These are phyloP conservation scores for Malus hybrid DNA, from an alignment of 331 rosid species.

Conservation along the genomic window DNA sequence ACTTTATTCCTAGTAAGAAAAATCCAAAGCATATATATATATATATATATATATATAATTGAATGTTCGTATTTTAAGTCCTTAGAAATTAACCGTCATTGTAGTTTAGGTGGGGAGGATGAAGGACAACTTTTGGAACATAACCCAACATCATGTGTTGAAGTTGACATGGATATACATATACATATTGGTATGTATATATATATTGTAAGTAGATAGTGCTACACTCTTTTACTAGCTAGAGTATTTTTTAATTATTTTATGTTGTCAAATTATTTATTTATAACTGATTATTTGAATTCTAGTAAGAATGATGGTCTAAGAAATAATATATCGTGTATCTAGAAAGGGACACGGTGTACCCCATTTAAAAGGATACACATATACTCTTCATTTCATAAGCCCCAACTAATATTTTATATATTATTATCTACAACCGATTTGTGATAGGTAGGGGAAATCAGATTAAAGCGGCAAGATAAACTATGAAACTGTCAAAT, in stretches of 20 bases:
- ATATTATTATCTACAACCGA: not conserved
- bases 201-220: not conserved
- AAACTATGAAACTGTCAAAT: not conserved
- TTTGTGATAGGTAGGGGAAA: not conserved
- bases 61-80: not conserved
- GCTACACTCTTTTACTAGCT: not conserved
- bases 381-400: not conserved
- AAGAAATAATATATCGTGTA: not conserved
- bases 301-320: not conserved
- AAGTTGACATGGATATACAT: not conserved
- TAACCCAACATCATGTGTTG: not conserved
- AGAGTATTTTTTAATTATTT: not conserved
- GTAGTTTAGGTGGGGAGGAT: not conserved
- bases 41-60: too few species aligned
- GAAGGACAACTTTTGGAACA: not conserved
- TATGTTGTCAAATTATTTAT: not conserved
- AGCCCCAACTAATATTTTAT: not conserved
- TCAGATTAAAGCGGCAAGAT: not conserved
- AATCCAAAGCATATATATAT: not conserved
- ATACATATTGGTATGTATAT: not conserved
- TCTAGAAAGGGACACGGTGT: too few species aligned
- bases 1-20: conserved; percentile 4
- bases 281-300: not conserved
- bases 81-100: not conserved
- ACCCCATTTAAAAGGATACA: too few species aligned